These are phyloP conservation scores for Rosa lucieae DNA, from an alignment of 306 rosid species.

Conservation along the genomic window DNA sequence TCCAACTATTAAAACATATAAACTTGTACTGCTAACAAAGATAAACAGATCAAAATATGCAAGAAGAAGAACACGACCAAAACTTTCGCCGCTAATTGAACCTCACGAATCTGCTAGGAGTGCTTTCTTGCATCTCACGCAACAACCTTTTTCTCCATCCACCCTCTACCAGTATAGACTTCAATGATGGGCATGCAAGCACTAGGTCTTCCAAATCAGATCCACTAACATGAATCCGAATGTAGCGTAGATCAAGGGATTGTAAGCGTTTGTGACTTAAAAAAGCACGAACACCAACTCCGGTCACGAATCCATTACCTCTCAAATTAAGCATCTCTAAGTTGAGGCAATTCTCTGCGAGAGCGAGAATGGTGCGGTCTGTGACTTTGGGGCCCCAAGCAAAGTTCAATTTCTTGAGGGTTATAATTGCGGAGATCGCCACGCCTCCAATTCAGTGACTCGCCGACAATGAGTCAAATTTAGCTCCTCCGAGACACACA, in stretches of 20 bases:
- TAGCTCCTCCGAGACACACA: slow-evolving; percentile 31
- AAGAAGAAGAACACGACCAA: background rate
- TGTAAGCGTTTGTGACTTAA: background rate
- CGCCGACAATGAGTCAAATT: background rate
- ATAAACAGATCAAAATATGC: background rate
- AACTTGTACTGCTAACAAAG: background rate
- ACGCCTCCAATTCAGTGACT: background rate
- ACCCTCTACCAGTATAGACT: background rate
- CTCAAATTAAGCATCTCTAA: slow-evolving; percentile 11
- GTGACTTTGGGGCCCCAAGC: slow-evolving; percentile 20
- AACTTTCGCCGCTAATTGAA: background rate
- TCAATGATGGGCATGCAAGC: background rate
- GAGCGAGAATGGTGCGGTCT: slow-evolving; percentile 15
- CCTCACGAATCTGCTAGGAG: background rate
- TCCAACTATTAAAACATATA: too few relatives aligned
- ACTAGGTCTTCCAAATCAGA: background rate
- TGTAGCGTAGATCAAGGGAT: background rate
- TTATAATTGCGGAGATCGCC: slow-evolving; percentile 16
- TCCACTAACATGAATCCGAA: background rate
- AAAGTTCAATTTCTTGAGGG: slow-evolving; percentile 23
- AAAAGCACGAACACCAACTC: background rate
- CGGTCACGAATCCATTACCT: background rate
- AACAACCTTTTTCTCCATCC: background rate
- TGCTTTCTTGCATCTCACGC: background rate
- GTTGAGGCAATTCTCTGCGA: slow-evolving; percentile 22